phyloP scores from a whole-genome alignment of 208 protist genomes.

The Leishmania martiniquensis region DNA sequence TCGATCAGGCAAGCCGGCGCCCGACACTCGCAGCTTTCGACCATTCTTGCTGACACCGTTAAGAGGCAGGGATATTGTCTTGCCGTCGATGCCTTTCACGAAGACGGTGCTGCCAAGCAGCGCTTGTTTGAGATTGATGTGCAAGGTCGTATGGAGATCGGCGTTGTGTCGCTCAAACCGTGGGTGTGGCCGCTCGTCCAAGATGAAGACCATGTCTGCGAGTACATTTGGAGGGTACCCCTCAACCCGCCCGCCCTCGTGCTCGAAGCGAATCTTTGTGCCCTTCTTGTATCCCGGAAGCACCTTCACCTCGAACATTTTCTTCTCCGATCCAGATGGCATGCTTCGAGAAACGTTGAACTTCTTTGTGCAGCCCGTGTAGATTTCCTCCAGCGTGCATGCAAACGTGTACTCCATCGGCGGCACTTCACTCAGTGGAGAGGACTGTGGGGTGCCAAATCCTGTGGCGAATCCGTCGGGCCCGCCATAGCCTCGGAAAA shows the following conservation, averaged over 20 bases:
- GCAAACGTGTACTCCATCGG: conserved; percentile 92
- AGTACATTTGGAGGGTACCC: conserved; percentile 89
- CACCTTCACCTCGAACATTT: conserved; percentile 94
- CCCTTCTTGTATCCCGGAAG: conserved; percentile 96
- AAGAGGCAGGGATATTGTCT: conserved; percentile 54
- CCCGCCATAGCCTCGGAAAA: conserved; percentile 85
- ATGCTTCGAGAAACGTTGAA: conserved; percentile 91
- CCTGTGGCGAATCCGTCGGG: conserved; percentile 67
- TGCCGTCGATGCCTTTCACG: conserved; percentile 71
- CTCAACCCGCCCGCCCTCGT: conserved; percentile 83
- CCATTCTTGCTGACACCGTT: conserved; percentile 80
- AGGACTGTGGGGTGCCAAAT: conserved; percentile 90
- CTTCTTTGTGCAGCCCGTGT: conserved; percentile 96
- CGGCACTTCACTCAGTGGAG: conserved; percentile 74
- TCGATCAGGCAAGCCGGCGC: conserved; percentile 76
- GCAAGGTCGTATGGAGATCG: conserved; percentile 82
- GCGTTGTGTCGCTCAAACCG: conserved; percentile 89
- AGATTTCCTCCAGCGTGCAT: conserved; percentile 98
- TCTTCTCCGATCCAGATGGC: conserved; percentile 76
- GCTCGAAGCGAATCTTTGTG: conserved; percentile 96
- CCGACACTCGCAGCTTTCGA: conserved; percentile 69
- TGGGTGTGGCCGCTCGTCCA: conserved; percentile 94
- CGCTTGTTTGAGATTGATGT: conserved; percentile 86
- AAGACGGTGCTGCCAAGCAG: conserved; percentile 78
- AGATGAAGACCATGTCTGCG: conserved; percentile 96